Conservation (phyloP, 768 basidiomycete genomes). For the Suillus luteus region DNA sequence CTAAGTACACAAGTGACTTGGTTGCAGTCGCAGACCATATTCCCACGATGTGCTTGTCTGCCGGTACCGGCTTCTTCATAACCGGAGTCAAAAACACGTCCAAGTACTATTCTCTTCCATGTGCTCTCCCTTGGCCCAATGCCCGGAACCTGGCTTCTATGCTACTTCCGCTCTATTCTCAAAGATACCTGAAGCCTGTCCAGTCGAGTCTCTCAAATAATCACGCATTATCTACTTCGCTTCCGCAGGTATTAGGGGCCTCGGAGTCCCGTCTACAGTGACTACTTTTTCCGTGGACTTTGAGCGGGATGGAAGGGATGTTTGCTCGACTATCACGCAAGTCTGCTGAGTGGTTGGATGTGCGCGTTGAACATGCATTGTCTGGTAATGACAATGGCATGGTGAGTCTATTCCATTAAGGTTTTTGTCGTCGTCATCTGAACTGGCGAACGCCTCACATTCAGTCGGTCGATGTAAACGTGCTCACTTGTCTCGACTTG, state of each 20-base stretch:
- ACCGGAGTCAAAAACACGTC: background rate
- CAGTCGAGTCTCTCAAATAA: background rate
- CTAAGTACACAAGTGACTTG: too few species aligned
- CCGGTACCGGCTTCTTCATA: slow-evolving; percentile 15
- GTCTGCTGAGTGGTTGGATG: slow-evolving; percentile 15
- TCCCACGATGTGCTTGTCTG: slow-evolving; percentile 4
- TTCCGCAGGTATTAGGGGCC: background rate
- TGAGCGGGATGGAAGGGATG: slow-evolving; percentile 9
- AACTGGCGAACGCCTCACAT: background rate
- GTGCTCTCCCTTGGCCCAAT: slow-evolving; percentile 1
- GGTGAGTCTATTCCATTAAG: slow-evolving; percentile 15
- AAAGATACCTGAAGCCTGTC: background rate
- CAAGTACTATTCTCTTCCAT: background rate
- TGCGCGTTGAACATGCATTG: slow-evolving; percentile 14
- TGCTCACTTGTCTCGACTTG: slow-evolving; percentile 14
- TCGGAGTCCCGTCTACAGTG: background rate
- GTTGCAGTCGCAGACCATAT: background rate
- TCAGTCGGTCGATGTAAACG: slow-evolving; percentile 20
- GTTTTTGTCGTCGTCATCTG: background rate
- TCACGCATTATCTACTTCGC: slow-evolving; percentile 1
- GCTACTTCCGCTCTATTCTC: background rate
- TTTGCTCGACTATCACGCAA: slow-evolving; percentile 17
- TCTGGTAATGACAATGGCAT: slow-evolving; percentile 14
- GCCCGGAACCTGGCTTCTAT: background rate
- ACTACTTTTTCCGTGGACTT: background rate